Base-by-base conservation (phyloP, 163 green algal species). In the Trebouxia gelatinosa region DNA sequence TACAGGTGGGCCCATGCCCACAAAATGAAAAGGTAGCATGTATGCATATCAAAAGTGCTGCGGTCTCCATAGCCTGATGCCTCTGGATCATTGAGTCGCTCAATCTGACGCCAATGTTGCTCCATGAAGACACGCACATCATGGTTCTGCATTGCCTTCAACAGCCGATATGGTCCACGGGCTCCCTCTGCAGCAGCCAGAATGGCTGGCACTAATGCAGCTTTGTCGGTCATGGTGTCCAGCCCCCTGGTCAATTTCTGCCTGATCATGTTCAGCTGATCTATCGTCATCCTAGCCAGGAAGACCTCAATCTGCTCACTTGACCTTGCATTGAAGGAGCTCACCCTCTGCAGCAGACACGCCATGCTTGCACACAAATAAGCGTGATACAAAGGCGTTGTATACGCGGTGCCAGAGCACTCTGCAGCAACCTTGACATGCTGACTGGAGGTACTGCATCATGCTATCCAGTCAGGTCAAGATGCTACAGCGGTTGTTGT, bases 1-100 rank as follows among this genome's bases (percentile, higher is more conserved):
- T 21, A 74, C 65, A 74, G 35, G 37, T 54, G 26, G 35, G 38
- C 65, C 37, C 37, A 74, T 1, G 65, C 65, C 65, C 37, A 58
- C 38, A 54, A 19, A 5, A 74, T 74, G 23, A 34, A 74, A 11
- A 50, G 34, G 34, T 54, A 26, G 23, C 65, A 74, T 26, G 37
- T 74, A 11, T 74, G 28, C 65, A 57, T 50, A 16, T 50, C 65
- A 74, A 34, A 58, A 23, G 31, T 32, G n/a, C 50, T 54, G 23
- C n/a, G 34, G 21, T 43, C 64, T 6, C 32, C n/a, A 31, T 74
- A 17, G 38, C 26, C 65, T 54, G 35, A 35, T 9, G 13, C 38
- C 26, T 38, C 21, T 7, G 26, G 35, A 0, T n/a, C 5, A 2
- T 57, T 32, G 28, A 31, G 23, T 9, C 39, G 6, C 3, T 29